Evolutionary conservation across 345 rosid species (phyloP).

Genomic region (Camelina sativa): DNA sequence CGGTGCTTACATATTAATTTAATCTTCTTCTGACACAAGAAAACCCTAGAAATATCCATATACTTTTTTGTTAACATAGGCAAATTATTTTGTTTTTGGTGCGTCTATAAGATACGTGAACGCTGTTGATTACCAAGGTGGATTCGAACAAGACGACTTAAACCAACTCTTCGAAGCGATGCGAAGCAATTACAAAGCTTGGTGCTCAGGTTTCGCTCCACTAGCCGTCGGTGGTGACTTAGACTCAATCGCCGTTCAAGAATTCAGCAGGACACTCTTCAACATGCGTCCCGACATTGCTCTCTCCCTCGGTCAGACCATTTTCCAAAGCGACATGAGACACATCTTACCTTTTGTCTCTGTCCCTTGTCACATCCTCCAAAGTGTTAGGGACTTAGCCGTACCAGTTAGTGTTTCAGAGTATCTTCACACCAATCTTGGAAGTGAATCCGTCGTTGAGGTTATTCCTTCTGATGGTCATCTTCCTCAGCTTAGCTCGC

Average conservation of each 20-base stretch:
- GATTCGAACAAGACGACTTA: slow-evolving; percentile 84
- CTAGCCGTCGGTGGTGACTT: slow-evolving; percentile 84
- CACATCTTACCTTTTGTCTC: slow-evolving; percentile 56
- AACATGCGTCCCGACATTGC: slow-evolving; percentile 98
- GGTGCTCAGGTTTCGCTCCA: slow-evolving; percentile 95
- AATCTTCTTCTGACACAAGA: not conserved
- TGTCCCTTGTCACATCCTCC: slow-evolving; percentile 87
- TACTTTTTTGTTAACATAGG: not conserved
- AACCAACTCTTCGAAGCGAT: slow-evolving; percentile 83
- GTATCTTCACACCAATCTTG: slow-evolving; percentile 71
- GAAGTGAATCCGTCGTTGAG: slow-evolving; percentile 75
- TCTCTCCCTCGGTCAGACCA: slow-evolving; percentile 66
- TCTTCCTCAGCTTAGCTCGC: slow-evolving; percentile 94
- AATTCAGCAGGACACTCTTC: slow-evolving; percentile 90
- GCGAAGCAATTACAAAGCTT: slow-evolving; percentile 75
- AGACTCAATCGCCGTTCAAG: slow-evolving; percentile 88
- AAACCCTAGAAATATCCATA: not conserved
- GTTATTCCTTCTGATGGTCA: slow-evolving; percentile 87
- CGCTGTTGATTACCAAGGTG: slow-evolving; percentile 81
- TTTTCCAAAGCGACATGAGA: slow-evolving; percentile 83
- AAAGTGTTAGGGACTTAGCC: slow-evolving; percentile 84
- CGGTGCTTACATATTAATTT: not conserved
- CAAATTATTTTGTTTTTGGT: not conserved
- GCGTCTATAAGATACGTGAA: slow-evolving; percentile 61
- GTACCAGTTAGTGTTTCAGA: slow-evolving; percentile 82